These are phyloP conservation scores for Rhododendron mucronatum DNA, from an alignment of 148 eudicot species.

Conservation along the genomic window DNA sequence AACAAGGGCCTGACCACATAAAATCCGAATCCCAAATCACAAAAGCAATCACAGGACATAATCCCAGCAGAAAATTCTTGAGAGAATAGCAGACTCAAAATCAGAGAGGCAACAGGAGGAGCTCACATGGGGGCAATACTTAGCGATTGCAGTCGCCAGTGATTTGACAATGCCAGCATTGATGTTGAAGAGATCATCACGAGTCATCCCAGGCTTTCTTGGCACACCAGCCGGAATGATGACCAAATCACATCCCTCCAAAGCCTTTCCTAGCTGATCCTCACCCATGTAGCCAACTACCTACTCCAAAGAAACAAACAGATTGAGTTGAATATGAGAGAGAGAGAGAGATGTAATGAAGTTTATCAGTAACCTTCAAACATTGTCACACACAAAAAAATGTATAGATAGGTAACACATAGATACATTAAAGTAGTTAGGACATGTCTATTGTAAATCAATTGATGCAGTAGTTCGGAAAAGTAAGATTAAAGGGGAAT, in stretches of 20 bases:
- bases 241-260: constrained; percentile 81
- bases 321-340: neutral
- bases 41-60: neutral
- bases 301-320: constrained; percentile 25
- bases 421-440: neutral
- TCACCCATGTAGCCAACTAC: constrained; percentile 61
- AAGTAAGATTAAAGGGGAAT: neutral
- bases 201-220: constrained; percentile 98
- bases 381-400: neutral
- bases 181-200: constrained; percentile 96
- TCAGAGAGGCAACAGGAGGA: neutral
- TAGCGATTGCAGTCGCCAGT: constrained; percentile 68
- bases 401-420: too few relatives aligned
- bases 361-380: neutral
- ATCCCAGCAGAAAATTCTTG: neutral
- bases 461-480: neutral
- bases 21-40: constrained; percentile 17
- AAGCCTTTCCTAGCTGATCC: constrained; percentile 61
- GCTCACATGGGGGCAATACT: constrained; percentile 87
- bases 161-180: constrained; percentile 94
- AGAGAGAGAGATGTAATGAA: neutral
- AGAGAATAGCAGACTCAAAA: neutral
- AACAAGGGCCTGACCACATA: constrained; percentile 61
- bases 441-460: neutral
- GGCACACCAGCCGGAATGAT: constrained; percentile 99